Conservation (phyloP, 371 early-diverging fungal species). For the Batkoa obscura region DNA sequence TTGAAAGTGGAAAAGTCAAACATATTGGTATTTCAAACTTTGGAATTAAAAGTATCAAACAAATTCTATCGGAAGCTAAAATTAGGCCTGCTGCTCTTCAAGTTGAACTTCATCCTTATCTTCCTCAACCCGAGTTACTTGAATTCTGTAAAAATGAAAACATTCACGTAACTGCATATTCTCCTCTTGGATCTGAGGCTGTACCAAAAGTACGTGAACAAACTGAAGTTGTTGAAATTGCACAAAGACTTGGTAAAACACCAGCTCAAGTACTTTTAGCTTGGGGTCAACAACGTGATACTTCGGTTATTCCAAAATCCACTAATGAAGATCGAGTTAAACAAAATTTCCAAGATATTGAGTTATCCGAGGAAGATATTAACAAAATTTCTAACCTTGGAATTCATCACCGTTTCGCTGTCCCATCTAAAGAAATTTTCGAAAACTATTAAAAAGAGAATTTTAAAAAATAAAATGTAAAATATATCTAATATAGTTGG, state of each 20-base stretch:
- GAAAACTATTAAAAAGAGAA: background rate
- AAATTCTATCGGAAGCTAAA: conserved; percentile 23
- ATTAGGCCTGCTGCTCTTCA: conserved; percentile 30
- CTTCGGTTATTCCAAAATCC: conserved; percentile 34
- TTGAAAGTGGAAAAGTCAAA: conserved; percentile 17
- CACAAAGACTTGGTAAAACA: conserved; percentile 19
- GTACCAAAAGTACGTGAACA: conserved; percentile 20
- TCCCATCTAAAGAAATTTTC: background rate
- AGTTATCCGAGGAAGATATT: conserved; percentile 29
- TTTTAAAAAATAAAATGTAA: too few relatives aligned
- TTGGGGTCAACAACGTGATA: conserved; percentile 25
- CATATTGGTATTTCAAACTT: conserved; percentile 45
- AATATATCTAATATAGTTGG: too few relatives aligned
- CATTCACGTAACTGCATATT: conserved; percentile 36
- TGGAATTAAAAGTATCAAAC: conserved; percentile 22
- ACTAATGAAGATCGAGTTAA: conserved; percentile 20
- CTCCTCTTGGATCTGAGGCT: conserved; percentile 35
- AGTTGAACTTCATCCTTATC: conserved; percentile 46
- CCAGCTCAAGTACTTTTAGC: conserved; percentile 24
- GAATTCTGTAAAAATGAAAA: conserved; percentile 23
- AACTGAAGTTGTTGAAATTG: conserved; percentile 19
- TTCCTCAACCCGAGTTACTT: conserved; percentile 30
- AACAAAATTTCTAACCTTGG: conserved; percentile 10
- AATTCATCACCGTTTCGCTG: background rate
- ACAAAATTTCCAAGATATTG: conserved; percentile 29